A percentile compares a stretch with the other conserved stretches of the same genome.
Conservation (phyloP, 2,329 filamentous ascomycete species). For the Pseudohalonectria lignicola region DNA sequence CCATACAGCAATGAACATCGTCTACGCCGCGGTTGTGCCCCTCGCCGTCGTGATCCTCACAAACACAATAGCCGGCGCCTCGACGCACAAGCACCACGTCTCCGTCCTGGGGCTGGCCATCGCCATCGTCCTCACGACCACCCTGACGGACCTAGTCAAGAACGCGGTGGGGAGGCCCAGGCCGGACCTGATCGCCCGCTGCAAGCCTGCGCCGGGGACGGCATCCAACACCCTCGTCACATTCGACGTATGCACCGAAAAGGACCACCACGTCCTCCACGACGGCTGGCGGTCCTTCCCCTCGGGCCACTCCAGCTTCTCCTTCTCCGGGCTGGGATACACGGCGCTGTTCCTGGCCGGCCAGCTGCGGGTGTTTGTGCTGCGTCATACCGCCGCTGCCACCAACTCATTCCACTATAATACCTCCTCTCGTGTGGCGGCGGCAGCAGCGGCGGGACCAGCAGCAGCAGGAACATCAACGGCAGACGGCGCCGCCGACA, state of each 20-base stretch:
- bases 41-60: slow-evolving; percentile 54
- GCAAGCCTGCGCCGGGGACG: slow-evolving; percentile 51
- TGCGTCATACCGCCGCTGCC: slow-evolving; percentile 1
- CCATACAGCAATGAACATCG: slow-evolving; percentile 66
- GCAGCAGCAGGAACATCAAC: too few species aligned
- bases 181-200: slow-evolving; percentile 56
- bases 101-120: slow-evolving; percentile 73
- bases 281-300: slow-evolving; percentile 82
- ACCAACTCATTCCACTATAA: too few species aligned
- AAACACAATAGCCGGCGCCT: slow-evolving; percentile 50
- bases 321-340: slow-evolving; percentile 70
- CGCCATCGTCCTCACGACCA: slow-evolving; percentile 62
- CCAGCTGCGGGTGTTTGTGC: slow-evolving; percentile 46
- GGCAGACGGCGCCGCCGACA: slow-evolving; percentile 19
- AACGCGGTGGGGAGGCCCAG: slow-evolving; percentile 66
- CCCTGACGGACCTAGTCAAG: slow-evolving; percentile 86
- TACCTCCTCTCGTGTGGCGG: too few species aligned
- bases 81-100: slow-evolving; percentile 72
- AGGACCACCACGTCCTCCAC: slow-evolving; percentile 56
- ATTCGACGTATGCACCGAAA: slow-evolving; percentile 63
- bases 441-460: background rate
- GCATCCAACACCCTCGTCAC: slow-evolving; percentile 43
- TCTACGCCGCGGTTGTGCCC: slow-evolving; percentile 68
- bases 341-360: slow-evolving; percentile 59
- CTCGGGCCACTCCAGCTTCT: slow-evolving; percentile 68